Evolutionary conservation across 2,329 filamentous ascomycete species (phyloP), one percentile per base, ranked within the genome.

Genomic region (Aschersonia sp.): DNA sequence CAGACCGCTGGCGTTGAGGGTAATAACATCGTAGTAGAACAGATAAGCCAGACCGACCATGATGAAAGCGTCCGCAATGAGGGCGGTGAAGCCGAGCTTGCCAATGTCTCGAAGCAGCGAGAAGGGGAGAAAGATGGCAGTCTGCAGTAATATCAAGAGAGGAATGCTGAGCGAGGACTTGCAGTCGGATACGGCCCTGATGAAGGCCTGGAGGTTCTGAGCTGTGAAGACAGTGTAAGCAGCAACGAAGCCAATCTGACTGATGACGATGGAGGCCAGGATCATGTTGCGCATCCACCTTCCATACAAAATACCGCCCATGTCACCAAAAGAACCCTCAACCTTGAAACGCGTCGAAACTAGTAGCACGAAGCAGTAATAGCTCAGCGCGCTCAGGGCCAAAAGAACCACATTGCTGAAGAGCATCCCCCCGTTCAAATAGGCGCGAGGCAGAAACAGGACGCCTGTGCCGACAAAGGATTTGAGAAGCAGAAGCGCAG

Each of bases 381-480:
- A 98, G 62, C 89, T 96, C 50, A 98, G 72, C 2, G 77, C 71
- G 5, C 92, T 89, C 12, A 98, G 87, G 40, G 74, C 77, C 29
- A 98, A 71, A n/a, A 98, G 77, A 12, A 98, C 85, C 46, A 94
- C 54, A 60, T 94, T 95, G 58, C 89, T 95, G 66, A 98, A 98
- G 12, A 95, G 69, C 89, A 98, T 97, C 50, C 92, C 92, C 47
- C 92, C 92, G 58, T 95, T 98, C 53, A 96, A 76, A 61, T 92
- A 98, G 4, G 92, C 91, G 45, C 89, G 82, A 0, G 91, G 91
- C 35, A 97, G 70, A 69, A 97, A 97, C 12, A 97, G 72, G 6
- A 97, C 91, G 48, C 91, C 91, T 0, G 92, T 98, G 28, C 94
- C 92, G 45, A 98, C 92, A 61, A 98, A 98, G 0, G 91, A 97